These are phyloP conservation scores for Spongospora subterranea DNA, from an alignment of 208 protist genomes.

Conservation along the genomic window DNA sequence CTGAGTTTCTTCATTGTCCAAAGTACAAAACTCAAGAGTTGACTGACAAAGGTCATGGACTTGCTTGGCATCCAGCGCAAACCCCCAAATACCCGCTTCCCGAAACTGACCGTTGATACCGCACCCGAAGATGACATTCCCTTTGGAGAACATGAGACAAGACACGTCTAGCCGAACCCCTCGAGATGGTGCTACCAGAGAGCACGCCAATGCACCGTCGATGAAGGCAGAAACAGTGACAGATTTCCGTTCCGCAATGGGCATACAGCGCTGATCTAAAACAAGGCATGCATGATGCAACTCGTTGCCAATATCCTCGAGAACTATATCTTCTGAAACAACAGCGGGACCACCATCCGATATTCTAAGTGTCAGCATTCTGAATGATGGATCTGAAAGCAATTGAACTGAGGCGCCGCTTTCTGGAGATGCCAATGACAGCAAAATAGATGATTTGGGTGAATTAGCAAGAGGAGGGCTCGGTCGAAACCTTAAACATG, in stretches of 20 bases:
- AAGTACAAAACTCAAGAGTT: neutral
- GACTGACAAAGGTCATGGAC: conserved; percentile 37
- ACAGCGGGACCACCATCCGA: neutral
- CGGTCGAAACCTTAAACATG: neutral
- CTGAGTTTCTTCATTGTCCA: conserved; percentile 4
- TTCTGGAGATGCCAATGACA: neutral
- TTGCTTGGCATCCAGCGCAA: conserved; percentile 46
- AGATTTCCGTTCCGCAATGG: neutral
- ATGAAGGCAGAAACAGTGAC: conserved; percentile 32
- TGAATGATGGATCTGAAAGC: neutral
- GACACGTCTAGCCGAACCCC: neutral
- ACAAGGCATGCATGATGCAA: conserved; percentile 34
- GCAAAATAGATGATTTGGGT: neutral
- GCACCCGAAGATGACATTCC: neutral
- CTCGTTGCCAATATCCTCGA: conserved; percentile 12
- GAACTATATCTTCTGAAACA: conserved; percentile 35
- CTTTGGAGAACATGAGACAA: neutral
- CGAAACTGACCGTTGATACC: conserved; percentile 41
- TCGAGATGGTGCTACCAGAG: neutral
- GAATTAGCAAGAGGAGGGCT: neutral
- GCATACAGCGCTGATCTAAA: neutral
- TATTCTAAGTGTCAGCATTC: neutral
- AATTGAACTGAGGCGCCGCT: neutral
- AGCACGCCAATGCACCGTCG: conserved; percentile 35
- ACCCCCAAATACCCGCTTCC: conserved; percentile 9